These are phyloP conservation scores for Sugiyamaella mastotermitis DNA, from an alignment of 805 yeast species.

Conservation along the genomic window DNA sequence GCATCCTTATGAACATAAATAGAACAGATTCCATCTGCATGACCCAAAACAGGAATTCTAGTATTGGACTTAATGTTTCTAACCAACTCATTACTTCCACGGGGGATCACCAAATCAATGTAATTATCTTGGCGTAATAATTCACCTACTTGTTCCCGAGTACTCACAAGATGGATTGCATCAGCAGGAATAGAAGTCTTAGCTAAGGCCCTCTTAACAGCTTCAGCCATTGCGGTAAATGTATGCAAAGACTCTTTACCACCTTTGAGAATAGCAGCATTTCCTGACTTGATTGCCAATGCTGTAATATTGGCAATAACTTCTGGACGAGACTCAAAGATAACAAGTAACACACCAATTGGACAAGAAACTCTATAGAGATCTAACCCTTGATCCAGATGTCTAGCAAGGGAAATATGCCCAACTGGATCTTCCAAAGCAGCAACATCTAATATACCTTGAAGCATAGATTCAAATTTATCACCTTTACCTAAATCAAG, in stretches of 20 bases:
- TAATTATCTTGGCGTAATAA: slow-evolving; percentile 78
- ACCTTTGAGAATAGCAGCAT: slow-evolving; percentile 94
- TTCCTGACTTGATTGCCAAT: slow-evolving; percentile 91
- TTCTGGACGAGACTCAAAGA: slow-evolving; percentile 96
- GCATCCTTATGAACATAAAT: slow-evolving; percentile 75
- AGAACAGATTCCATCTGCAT: slow-evolving; percentile 97
- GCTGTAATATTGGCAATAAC: slow-evolving; percentile 98
- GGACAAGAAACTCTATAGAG: slow-evolving; percentile 85
- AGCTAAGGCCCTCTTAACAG: slow-evolving; percentile 54
- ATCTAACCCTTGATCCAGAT: slow-evolving; percentile 84
- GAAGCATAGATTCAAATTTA: slow-evolving; percentile 89
- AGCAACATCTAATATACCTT: slow-evolving; percentile 91
- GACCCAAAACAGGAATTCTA: slow-evolving; percentile 95
- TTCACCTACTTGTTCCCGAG: slow-evolving; percentile 86
- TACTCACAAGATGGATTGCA: slow-evolving; percentile 80
- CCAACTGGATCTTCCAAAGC: slow-evolving; percentile 88
- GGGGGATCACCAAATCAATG: slow-evolving; percentile 92
- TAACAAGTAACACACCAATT: slow-evolving; percentile 86
- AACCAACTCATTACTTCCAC: slow-evolving; percentile 95
- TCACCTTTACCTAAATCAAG: slow-evolving; percentile 76
- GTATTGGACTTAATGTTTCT: slow-evolving; percentile 79
- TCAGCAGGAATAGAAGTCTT: slow-evolving; percentile 70
- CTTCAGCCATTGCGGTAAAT: slow-evolving; percentile 71
- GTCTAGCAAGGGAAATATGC: slow-evolving; percentile 72
- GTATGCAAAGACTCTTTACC: slow-evolving; percentile 91